phyloP scores from a whole-genome alignment of 164 flowering plant species.

The Platanus orientalis region DNA sequence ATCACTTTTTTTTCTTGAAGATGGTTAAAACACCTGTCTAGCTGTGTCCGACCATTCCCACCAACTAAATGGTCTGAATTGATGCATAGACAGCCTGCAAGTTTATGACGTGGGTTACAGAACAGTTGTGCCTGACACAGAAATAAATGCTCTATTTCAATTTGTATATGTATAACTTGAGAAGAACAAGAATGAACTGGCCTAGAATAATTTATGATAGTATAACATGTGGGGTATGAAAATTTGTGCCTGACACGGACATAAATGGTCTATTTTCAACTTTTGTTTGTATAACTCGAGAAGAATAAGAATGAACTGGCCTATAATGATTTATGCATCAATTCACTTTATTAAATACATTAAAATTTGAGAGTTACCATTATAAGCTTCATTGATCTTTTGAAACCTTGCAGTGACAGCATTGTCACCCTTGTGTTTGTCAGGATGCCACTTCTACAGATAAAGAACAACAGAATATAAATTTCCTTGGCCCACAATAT shows the following conservation, averaged over 20 bases:
- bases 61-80: neutral
- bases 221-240: neutral
- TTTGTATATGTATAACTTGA: neutral
- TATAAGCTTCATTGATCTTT: conserved; percentile 82
- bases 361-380: conserved; percentile 36
- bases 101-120: no score
- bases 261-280: neutral
- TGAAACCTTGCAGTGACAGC: conserved; percentile 69
- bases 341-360: neutral
- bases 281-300: neutral
- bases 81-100: neutral
- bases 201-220: neutral
- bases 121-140: neutral
- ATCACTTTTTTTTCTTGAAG: neutral
- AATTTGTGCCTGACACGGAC: neutral
- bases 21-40: neutral
- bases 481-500: neutral
- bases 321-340: neutral
- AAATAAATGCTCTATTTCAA: neutral
- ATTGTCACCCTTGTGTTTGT: conserved; percentile 69
- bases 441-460: conserved; percentile 88
- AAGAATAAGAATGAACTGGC: neutral
- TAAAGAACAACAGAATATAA: conserved; percentile 13
- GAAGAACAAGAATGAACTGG: neutral
- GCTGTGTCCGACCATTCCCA: neutral